These are phyloP conservation scores for Aspergillus coremiiformis DNA, from an alignment of 495 filamentous ascomycete genomes.

Conservation along the genomic window DNA sequence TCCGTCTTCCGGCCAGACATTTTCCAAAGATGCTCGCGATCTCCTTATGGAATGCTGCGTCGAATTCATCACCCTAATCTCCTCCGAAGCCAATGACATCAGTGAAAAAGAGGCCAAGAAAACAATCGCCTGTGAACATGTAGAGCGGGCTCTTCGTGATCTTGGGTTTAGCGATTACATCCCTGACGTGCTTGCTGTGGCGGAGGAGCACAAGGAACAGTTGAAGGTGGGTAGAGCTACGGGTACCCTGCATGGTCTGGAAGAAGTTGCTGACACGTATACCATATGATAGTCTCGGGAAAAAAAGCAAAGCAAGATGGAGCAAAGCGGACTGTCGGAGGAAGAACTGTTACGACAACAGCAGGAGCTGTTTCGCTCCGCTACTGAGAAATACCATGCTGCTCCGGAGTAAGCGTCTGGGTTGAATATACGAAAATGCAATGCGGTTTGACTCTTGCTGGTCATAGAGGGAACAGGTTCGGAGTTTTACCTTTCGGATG, in stretches of 20 bases:
- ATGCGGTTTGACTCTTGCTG: constrained; percentile 27
- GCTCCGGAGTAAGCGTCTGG: constrained; percentile 30
- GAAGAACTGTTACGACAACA: constrained; percentile 85
- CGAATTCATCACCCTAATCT: constrained; percentile 96
- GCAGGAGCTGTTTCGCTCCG: constrained; percentile 81
- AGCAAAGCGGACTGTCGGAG: constrained; percentile 80
- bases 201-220: constrained; percentile 84
- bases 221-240: constrained; percentile 58
- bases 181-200: constrained; percentile 74
- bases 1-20: constrained; percentile 58
- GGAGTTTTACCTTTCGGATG: constrained; percentile 20
- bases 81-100: constrained; percentile 96
- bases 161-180: constrained; percentile 91
- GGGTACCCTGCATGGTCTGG: not conserved
- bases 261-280: not conserved
- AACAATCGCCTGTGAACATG: constrained; percentile 94
- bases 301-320: constrained; percentile 95
- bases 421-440: constrained; percentile 1
- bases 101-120: constrained; percentile 98
- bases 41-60: constrained; percentile 97
- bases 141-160: constrained; percentile 82
- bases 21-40: constrained; percentile 90
- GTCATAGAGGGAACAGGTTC: constrained; percentile 29
- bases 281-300: constrained; percentile 63
- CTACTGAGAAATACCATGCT: constrained; percentile 65